Evolutionary conservation across 106 monocot species (phyloP).

Genomic region (Apostasia ramifera): DNA sequence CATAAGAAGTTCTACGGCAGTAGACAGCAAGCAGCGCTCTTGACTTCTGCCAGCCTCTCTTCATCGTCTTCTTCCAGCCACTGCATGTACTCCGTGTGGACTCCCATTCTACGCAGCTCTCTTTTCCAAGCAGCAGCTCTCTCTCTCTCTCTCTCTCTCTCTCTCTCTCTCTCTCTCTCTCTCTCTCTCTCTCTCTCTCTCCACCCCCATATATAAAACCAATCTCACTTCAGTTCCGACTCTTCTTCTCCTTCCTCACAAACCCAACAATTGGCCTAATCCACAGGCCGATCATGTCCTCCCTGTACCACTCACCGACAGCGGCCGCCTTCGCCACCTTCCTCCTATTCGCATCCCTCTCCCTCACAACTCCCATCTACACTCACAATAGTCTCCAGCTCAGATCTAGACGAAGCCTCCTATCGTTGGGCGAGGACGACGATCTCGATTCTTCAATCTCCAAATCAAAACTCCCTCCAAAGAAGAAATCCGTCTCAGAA

Average conservation of each 20-base stretch:
- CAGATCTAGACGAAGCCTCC: conserved; percentile 5
- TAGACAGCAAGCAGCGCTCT: too few species aligned
- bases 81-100: too few species aligned
- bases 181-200: neutral
- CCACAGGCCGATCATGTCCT: neutral
- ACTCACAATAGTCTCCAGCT: conserved; percentile 11
- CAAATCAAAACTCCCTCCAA: conserved; percentile 4
- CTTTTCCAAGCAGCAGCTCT: neutral
- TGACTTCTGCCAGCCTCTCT: too few species aligned
- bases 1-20: too few species aligned
- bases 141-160: neutral
- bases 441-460: neutral
- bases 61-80: too few species aligned
- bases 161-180: neutral
- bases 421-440: neutral
- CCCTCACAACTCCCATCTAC: conserved; percentile 1
- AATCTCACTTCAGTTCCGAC: neutral
- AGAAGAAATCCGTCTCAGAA: conserved; percentile 23
- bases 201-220: neutral
- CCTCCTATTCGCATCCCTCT: conserved; percentile 12
- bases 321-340: conserved; percentile 9
- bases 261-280: neutral
- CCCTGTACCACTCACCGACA: neutral
- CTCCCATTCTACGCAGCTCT: too few species aligned
- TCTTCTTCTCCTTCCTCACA: neutral